These are phyloP conservation scores for Trifolium subterraneum DNA, from an alignment of 306 rosid species.

Conservation along the genomic window DNA sequence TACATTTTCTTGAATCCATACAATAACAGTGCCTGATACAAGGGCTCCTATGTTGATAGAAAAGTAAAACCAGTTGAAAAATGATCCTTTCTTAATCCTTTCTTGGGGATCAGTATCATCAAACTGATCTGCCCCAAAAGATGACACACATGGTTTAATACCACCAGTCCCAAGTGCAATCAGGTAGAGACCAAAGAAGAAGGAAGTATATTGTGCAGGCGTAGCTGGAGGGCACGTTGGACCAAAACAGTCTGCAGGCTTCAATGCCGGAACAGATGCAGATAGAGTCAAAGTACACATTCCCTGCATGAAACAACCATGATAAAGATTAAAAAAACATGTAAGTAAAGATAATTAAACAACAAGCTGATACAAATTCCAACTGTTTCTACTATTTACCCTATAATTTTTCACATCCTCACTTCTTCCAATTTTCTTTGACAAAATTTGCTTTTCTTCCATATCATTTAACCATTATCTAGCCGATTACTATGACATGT, in stretches of 20 bases:
- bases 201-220: slow-evolving; percentile 75
- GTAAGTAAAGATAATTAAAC: slow-evolving; percentile 19
- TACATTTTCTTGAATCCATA: slow-evolving; percentile 91
- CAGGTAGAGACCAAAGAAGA: slow-evolving; percentile 90
- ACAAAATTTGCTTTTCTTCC: background rate
- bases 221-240: slow-evolving; percentile 78
- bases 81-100: slow-evolving; percentile 88
- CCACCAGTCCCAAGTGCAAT: slow-evolving; percentile 99
- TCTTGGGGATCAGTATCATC: slow-evolving; percentile 88
- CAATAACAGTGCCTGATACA: slow-evolving; percentile 78
- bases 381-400: no score
- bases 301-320: slow-evolving; percentile 65
- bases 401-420: background rate
- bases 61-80: slow-evolving; percentile 97
- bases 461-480: background rate
- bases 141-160: slow-evolving; percentile 94
- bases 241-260: slow-evolving; percentile 74
- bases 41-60: slow-evolving; percentile 91
- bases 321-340: slow-evolving; percentile 32
- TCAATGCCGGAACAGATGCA: slow-evolving; percentile 74
- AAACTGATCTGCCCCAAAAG: slow-evolving; percentile 97
- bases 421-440: background rate
- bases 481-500: background rate
- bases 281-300: slow-evolving; percentile 94
- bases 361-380: slow-evolving; percentile 24